phyloP scores from a whole-genome alignment of 768 basidiomycete species.

The Nidularia pulvinata region DNA sequence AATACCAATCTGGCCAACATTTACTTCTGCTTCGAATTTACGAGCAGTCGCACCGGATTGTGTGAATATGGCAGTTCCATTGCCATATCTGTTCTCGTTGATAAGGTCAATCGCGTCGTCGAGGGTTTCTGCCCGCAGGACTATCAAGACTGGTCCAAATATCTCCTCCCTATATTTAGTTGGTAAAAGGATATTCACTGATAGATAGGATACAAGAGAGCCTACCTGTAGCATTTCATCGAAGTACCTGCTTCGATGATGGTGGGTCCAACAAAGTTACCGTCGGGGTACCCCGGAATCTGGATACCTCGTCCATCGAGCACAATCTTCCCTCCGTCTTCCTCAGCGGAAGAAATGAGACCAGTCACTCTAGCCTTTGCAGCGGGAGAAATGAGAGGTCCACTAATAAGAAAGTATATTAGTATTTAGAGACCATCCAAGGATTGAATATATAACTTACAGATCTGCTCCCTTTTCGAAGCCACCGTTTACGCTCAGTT shows the following conservation, averaged over 20 bases:
- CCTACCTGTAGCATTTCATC: conserved; percentile 89
- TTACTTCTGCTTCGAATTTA: conserved; percentile 86
- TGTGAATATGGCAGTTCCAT: conserved; percentile 95
- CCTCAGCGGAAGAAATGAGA: conserved; percentile 71
- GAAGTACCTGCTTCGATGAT: conserved; percentile 79
- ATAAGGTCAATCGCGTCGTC: conserved; percentile 91
- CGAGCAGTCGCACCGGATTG: conserved; percentile 95
- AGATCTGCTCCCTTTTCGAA: conserved; percentile 88
- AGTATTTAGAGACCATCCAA: neutral
- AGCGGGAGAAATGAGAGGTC: conserved; percentile 79
- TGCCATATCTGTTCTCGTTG: conserved; percentile 90
- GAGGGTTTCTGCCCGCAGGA: conserved; percentile 78
- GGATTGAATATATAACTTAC: conserved; percentile 29
- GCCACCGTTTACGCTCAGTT: conserved; percentile 84
- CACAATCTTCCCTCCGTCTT: conserved; percentile 83
- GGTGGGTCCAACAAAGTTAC: conserved; percentile 96
- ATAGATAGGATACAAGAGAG: conserved; percentile 7
- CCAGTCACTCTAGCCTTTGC: conserved; percentile 78
- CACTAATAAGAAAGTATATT: conserved; percentile 32
- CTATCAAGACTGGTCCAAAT: conserved; percentile 87
- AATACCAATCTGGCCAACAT: conserved; percentile 92
- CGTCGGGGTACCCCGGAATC: conserved; percentile 77
- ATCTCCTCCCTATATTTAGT: conserved; percentile 77
- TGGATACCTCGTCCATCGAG: conserved; percentile 80
- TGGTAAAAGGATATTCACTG: neutral